phyloP scores from a whole-genome alignment of 805 yeast genomes.

The Wickerhamiella spandovensis region DNA sequence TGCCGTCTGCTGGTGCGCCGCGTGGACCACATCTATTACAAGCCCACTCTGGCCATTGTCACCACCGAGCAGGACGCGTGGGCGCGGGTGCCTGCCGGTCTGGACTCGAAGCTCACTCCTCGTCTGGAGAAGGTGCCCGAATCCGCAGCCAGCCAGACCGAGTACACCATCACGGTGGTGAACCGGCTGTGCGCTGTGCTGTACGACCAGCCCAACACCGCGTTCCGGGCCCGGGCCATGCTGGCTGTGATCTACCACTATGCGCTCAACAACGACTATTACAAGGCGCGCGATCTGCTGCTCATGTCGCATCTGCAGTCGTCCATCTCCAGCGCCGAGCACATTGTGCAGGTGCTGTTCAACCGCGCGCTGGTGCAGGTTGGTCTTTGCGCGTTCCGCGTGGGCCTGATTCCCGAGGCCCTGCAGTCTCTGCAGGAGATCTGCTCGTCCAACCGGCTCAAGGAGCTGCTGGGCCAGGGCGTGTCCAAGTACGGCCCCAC shows the following conservation, averaged over 20 bases:
- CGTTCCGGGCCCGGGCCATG: conserved; percentile 70
- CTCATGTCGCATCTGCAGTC: conserved; percentile 75
- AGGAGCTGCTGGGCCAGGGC: conserved; percentile 91
- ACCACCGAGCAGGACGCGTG: conserved; percentile 67
- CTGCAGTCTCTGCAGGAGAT: conserved; percentile 81
- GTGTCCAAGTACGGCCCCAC: conserved; percentile 42
- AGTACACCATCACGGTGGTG: conserved; percentile 43
- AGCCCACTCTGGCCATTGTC: conserved; percentile 61
- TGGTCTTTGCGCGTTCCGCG: conserved; percentile 89
- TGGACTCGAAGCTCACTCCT: conserved; percentile 26
- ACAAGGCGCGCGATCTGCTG: conserved; percentile 77
- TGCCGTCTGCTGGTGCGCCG: conserved; percentile 68
- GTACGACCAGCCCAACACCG: conserved; percentile 50
- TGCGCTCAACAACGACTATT: conserved; percentile 76
- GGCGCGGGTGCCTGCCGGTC: conserved; percentile 33
- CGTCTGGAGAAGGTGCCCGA: conserved; percentile 21
- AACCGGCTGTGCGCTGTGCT: conserved; percentile 53
- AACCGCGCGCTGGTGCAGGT: conserved; percentile 92
- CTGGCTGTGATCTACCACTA: conserved; percentile 78
- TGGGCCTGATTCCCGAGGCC: conserved; percentile 72
- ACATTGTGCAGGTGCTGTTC: conserved; percentile 77
- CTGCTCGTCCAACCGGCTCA: conserved; percentile 70
- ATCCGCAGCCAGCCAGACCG: conserved; percentile 18
- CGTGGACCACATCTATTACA: conserved; percentile 86
- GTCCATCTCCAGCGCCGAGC: conserved; percentile 71